Percentiles rank a stretch among this genome's conserved stretches.
These are phyloP conservation scores for Physaria fendleri DNA, from an alignment of 345 rosid species.

Conservation along the genomic window DNA sequence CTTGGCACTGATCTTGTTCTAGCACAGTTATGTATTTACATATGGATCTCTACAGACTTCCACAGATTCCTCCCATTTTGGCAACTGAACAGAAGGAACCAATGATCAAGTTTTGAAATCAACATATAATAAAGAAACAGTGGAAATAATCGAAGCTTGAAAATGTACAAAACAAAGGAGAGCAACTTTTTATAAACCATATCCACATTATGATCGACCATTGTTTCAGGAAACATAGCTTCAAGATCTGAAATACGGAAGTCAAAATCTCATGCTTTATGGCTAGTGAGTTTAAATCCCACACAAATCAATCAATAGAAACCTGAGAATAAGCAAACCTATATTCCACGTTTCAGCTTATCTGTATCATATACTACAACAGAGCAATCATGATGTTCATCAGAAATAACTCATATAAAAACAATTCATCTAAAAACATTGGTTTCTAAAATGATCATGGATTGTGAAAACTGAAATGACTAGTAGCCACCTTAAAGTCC, in stretches of 20 bases:
- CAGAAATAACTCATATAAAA: no score
- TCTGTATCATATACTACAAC: neutral
- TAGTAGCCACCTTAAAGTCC: constrained; percentile 23
- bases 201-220: constrained; percentile 48
- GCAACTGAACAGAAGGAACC: constrained; percentile 42
- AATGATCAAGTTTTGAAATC: constrained; percentile 14
- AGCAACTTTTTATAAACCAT: constrained; percentile 50
- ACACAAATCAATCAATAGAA: constrained; percentile 68
- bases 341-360: neutral
- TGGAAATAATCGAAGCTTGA: neutral
- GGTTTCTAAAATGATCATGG: constrained; percentile 1
- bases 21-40: no score
- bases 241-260: constrained; percentile 53
- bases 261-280: constrained; percentile 44
- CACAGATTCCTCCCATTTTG: constrained; percentile 61
- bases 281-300: constrained; percentile 60
- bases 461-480: constrained; percentile 25
- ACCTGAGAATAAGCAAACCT: constrained; percentile 35
- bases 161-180: neutral
- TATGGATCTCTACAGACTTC: constrained; percentile 46
- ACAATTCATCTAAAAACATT: no score
- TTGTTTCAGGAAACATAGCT: constrained; percentile 51
- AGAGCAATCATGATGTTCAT: neutral
- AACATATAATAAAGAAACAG: neutral
- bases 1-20: no score